phyloP scores from a whole-genome alignment of 1,284 basidiomycete genomes.

The Apiotrichum akiyoshidainum region DNA sequence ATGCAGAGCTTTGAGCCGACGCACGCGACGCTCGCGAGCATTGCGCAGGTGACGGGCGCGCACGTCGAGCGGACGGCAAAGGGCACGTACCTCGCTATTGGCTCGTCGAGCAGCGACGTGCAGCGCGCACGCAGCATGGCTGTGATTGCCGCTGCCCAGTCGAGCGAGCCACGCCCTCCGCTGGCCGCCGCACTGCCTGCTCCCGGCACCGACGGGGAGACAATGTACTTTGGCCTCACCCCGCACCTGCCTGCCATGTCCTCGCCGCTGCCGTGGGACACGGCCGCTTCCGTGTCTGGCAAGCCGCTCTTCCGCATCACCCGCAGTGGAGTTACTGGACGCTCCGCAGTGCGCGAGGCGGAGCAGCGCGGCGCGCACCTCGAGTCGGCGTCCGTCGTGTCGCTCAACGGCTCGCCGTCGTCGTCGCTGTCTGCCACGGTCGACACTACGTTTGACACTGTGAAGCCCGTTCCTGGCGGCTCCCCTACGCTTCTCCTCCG shows the following conservation, averaged over 20 bases:
- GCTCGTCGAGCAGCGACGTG: background rate
- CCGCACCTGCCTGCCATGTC: conserved; percentile 12
- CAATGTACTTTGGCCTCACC: conserved; percentile 3
- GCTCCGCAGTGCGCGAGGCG: background rate
- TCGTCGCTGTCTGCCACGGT: background rate
- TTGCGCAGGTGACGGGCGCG: conserved; percentile 7
- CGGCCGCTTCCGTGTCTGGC: conserved; percentile 3
- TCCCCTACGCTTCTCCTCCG: background rate
- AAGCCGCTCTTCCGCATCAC: conserved; percentile 17
- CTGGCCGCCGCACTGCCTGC: conserved; percentile 1
- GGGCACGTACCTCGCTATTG: conserved; percentile 3
- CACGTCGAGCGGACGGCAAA: conserved; percentile 3
- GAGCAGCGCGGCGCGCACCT: conserved; percentile 7
- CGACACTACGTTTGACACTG: background rate
- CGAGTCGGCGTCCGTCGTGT: background rate
- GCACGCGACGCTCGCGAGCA: conserved; percentile 1
- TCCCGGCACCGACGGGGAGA: background rate
- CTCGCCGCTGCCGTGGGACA: conserved; percentile 13
- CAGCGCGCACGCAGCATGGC: conserved; percentile 10
- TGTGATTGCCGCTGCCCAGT: background rate
- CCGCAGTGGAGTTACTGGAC: background rate
- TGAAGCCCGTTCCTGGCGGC: background rate
- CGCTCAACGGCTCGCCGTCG: background rate
- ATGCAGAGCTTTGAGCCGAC: conserved; percentile 9
- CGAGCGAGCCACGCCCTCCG: background rate